Evolutionary conservation across 1,284 basidiomycete species (phyloP).

Genomic region (Gymnopus androsaceus): DNA sequence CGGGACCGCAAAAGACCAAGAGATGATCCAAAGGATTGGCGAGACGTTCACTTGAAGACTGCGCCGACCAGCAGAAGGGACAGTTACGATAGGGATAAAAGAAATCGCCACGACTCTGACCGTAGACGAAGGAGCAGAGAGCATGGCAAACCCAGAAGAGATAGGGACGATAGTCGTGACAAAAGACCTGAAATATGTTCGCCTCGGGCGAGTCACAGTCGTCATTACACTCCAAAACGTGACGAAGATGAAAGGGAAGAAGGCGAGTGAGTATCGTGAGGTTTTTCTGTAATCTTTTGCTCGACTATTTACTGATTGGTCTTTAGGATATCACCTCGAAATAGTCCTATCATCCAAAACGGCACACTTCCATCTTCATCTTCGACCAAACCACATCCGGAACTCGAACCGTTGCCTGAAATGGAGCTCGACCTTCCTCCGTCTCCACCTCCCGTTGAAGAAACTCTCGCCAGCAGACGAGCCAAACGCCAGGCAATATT

Average conservation of each 20-base stretch:
- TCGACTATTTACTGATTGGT: too few relatives aligned
- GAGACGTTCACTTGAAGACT: slow-evolving; percentile 67
- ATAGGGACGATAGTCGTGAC: slow-evolving; percentile 11
- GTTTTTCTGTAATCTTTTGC: slow-evolving; percentile 16
- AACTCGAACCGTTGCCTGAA: slow-evolving; percentile 38
- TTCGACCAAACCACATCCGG: slow-evolving; percentile 21
- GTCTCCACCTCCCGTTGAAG: slow-evolving; percentile 66
- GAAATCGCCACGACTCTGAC: slow-evolving; percentile 19
- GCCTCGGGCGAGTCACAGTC: neutral
- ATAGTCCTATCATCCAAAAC: slow-evolving; percentile 19
- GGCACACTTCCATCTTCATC: slow-evolving; percentile 13
- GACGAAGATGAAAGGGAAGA: slow-evolving; percentile 64
- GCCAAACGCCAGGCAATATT: slow-evolving; percentile 83
- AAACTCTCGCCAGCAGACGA: slow-evolving; percentile 75
- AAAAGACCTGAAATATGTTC: neutral
- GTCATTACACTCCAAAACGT: neutral
- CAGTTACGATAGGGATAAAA: slow-evolving; percentile 38
- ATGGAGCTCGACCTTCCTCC: slow-evolving; percentile 61
- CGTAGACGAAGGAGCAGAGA: slow-evolving; percentile 14
- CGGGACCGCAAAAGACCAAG: slow-evolving; percentile 51
- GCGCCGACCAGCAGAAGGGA: slow-evolving; percentile 36
- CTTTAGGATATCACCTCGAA: slow-evolving; percentile 62
- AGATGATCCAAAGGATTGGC: slow-evolving; percentile 72
- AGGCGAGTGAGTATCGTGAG: slow-evolving; percentile 71
- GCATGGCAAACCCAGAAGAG: slow-evolving; percentile 10